Percentiles rank a stretch among this genome's conserved stretches.
These are phyloP conservation scores for Asterella californica DNA, from an alignment of 225 moss, liverwort and hornwort genomes.

Conservation along the genomic window DNA sequence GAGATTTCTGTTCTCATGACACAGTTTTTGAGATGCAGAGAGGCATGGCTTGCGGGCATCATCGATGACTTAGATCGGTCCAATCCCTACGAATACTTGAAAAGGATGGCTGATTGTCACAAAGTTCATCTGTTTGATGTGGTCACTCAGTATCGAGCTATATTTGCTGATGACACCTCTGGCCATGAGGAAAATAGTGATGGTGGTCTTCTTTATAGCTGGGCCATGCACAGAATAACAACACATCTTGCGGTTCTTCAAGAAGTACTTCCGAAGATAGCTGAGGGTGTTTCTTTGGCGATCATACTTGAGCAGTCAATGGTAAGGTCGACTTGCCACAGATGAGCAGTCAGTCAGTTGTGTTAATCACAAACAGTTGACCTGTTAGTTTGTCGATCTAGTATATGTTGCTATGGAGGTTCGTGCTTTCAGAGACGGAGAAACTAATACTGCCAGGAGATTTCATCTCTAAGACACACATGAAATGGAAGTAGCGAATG, in stretches of 20 bases:
- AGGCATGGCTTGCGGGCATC: conserved; percentile 91
- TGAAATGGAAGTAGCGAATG: background rate
- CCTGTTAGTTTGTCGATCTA: background rate
- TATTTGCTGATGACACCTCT: conserved; percentile 94
- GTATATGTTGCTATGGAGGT: background rate
- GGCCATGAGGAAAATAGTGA: conserved; percentile 87
- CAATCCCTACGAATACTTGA: conserved; percentile 93
- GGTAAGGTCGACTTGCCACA: conserved; percentile 45
- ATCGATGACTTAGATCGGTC: conserved; percentile 93
- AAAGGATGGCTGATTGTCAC: conserved; percentile 91
- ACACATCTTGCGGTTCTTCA: conserved; percentile 81
- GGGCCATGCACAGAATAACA: conserved; percentile 95
- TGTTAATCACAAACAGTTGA: background rate
- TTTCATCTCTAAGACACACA: background rate
- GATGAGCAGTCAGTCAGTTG: background rate
- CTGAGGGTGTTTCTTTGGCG: conserved; percentile 84
- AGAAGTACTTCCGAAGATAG: conserved; percentile 81
- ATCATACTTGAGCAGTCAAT: conserved; percentile 91
- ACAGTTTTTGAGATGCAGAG: conserved; percentile 99
- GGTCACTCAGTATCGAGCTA: conserved; percentile 95
- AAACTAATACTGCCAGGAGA: background rate
- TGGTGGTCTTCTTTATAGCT: conserved; percentile 92
- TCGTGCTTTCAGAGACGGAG: background rate
- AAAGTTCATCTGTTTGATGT: conserved; percentile 96
- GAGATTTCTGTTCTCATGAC: conserved; percentile 34